Base-by-base conservation (phyloP, 2,329 filamentous ascomycete genomes). In the Penicillium oxalicum region DNA sequence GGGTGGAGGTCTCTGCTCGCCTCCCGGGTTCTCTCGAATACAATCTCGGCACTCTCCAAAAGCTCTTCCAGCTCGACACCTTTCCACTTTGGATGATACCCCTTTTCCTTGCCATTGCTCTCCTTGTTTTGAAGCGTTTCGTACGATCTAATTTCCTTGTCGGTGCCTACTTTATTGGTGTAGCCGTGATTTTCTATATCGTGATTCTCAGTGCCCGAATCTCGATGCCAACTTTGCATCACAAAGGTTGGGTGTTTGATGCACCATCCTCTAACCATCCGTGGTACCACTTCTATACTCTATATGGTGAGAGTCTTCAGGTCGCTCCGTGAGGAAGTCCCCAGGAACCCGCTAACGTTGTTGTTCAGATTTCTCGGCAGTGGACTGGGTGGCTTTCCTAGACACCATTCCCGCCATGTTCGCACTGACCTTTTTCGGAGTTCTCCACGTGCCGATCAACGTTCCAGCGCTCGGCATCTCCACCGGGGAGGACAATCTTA, bases 391-490 rank as follows among this genome's bases (percentile, higher is more conserved):
- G 39, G 93, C 91, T 2, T 79, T 98, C 42, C 72, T 77, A n/a
- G 84, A 90, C 61, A 91, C 87, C 1, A 78, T 96, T 28, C 93
- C 93, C 0, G 91, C 93, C 28, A 97, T 98, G 88, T 83, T 98
- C 61, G 93, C 93, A 0, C 74, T 98, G 52, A 97, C 93, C 0
- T 98, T 98, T 74, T 98, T 98, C 61, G 93, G 93, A 45, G 86
- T 98, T 48, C 79, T 98, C 2, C 93, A 98, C 65, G 93, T 98
- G 2, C 93, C 93, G 0, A 98, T 98, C 71, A 98, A 98, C 61
- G 91, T 98, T 4, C 93, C 93, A 2, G 93, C 93, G 2, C 74
- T 98, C 50, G 93, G 89, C 0, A 85, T 95, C 42, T 90, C 89
- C 29, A 88, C 87, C 4, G 89, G 90, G 38, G 91, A 97, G 68